phyloP scores from a whole-genome alignment of 768 basidiomycete species.

The Lactarius deliciosus region DNA sequence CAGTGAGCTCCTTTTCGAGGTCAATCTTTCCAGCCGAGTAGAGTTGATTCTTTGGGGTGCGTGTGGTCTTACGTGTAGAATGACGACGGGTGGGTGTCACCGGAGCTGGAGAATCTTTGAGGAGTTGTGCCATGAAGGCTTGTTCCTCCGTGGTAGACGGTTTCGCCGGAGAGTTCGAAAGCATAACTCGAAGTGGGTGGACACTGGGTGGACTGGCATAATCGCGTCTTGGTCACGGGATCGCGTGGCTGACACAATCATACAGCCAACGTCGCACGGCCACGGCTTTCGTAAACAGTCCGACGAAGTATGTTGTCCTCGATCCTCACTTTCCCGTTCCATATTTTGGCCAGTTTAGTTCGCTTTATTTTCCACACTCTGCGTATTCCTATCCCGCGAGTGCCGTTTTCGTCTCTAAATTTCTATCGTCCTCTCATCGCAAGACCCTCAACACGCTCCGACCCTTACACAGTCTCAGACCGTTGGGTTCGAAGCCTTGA shows the following conservation, averaged over 20 bases:
- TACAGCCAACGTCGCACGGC: neutral
- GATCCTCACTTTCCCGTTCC: constrained; percentile 58
- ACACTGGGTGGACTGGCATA: too few species aligned
- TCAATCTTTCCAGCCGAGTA: constrained; percentile 21
- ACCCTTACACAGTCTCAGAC: constrained; percentile 59
- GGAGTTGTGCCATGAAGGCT: constrained; percentile 54
- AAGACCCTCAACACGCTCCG: constrained; percentile 36
- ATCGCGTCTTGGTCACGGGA: constrained; percentile 20
- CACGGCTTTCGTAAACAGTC: neutral
- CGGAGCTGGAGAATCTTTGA: constrained; percentile 42
- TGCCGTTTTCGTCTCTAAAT: constrained; percentile 49
- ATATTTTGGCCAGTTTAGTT: constrained; percentile 57
- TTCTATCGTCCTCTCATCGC: constrained; percentile 43
- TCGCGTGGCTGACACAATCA: constrained; percentile 22
- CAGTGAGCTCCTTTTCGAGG: constrained; percentile 16
- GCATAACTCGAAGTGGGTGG: constrained; percentile 26
- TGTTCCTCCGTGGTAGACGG: constrained; percentile 50
- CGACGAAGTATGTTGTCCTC: constrained; percentile 30
- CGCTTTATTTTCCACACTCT: constrained; percentile 66
- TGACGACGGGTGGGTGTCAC: constrained; percentile 27
- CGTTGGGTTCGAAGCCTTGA: constrained; percentile 80
- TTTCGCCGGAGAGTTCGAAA: constrained; percentile 36
- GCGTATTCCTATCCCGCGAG: constrained; percentile 60
- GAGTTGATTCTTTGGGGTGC: constrained; percentile 5
- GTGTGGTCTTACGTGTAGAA: constrained; percentile 1